Base-by-base conservation (phyloP, 106 monocot genomes). In the Cymbidium sinense region DNA sequence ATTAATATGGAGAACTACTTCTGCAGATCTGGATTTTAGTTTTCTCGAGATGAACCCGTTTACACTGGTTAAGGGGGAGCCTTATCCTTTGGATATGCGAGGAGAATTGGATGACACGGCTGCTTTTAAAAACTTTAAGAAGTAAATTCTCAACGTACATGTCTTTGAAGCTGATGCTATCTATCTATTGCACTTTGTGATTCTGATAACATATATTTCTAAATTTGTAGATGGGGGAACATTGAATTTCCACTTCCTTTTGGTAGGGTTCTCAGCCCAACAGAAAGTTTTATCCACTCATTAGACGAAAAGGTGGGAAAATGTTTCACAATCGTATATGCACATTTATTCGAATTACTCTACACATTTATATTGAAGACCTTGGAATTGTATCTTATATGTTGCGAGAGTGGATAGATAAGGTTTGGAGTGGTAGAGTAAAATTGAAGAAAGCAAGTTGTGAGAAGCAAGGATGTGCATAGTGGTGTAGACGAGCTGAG, bases 1-100 rank as follows among this genome's bases (percentile, higher is more conserved):
- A 67, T 74, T 85, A 5, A 78, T 23, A 20, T 18, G 6, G 12
- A 11, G 29, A 19, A 31, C 41, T 9, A 37, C 27, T 50, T 39
- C 50, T 76, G 20, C 86, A 99, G 98, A 92, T 79, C 73, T 99
- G 83, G 98, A 99, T 82, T 99, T 99, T 80, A 84, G 85, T 67
- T 99, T 99, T 80, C 86, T 99, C 71, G 98, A 99, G 91, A 89
- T 99, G 98, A 99, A 99, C 50, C 98, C 98, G 74, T 99, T 99
- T 87, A 94, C 94, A 11, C 70, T 99, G 80, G 88, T 99, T 50
- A 85, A 94, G 87, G 98, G 90, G n/a, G 87, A 94, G 75, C 94
- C 98, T 35, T 99, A 90, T 79, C 94, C 98, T 50, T 77, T 99
- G 77, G 98, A 99, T 78, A 99, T 99, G 98, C 88, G 98, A 77